Conservation (phyloP, 1,284 basidiomycete genomes). For the Taiwanofungus camphoratus region DNA sequence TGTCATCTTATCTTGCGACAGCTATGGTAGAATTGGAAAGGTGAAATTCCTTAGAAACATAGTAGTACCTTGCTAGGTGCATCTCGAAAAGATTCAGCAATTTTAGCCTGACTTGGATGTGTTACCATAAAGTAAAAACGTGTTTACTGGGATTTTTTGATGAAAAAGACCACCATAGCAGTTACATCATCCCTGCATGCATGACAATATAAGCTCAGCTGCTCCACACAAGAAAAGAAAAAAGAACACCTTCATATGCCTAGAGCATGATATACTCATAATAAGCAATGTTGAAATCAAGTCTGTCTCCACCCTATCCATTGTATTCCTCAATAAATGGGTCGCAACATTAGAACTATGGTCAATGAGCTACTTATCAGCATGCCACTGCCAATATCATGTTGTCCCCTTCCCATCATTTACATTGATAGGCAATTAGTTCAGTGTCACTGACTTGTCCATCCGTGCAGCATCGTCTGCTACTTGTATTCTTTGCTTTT, state of each 20-base stretch:
- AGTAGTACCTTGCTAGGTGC: too few species aligned
- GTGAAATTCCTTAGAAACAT: too few species aligned
- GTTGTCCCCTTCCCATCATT: constrained; percentile 19
- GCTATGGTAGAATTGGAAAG: too few species aligned
- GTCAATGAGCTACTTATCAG: constrained; percentile 38
- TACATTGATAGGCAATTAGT: constrained; percentile 15
- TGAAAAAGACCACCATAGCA: constrained; percentile 23
- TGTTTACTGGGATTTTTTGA: constrained; percentile 7
- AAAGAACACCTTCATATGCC: constrained; percentile 29
- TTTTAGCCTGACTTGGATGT: neutral
- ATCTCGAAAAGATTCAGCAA: neutral
- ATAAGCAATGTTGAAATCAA: constrained; percentile 41
- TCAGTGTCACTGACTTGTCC: neutral
- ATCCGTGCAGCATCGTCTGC: neutral
- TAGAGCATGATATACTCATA: constrained; percentile 33
- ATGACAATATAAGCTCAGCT: neutral
- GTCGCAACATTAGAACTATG: constrained; percentile 44
- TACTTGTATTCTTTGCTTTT: constrained; percentile 17
- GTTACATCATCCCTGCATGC: constrained; percentile 22
- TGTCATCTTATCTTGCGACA: too few species aligned
- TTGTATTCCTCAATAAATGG: constrained; percentile 54
- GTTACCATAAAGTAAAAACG: neutral
- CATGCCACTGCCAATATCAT: constrained; percentile 33
- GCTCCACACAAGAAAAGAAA: neutral
- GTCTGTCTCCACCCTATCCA: constrained; percentile 51